Percentiles rank a stretch among this genome's conserved stretches.
Evolutionary conservation across 2,329 filamentous ascomycete genomes (phyloP).

Genomic region (Aspergillus viridinutans): DNA sequence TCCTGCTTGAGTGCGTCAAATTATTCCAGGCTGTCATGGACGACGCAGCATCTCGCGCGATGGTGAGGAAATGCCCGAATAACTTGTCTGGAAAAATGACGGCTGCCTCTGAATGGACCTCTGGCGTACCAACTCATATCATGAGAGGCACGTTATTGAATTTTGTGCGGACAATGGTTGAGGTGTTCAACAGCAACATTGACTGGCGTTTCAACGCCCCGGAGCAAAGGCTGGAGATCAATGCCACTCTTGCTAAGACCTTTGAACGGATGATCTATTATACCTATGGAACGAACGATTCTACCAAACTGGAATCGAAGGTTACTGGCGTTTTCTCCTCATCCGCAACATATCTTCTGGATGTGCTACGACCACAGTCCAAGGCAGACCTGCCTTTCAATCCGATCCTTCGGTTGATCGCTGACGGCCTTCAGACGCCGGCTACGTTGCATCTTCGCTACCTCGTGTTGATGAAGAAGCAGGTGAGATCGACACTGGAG

Average conservation of each 20-base stretch:
- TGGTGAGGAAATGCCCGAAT: constrained; percentile 37
- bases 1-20: constrained; percentile 68
- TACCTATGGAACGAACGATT: constrained; percentile 70
- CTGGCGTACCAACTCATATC: constrained; percentile 73
- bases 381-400: constrained; percentile 70
- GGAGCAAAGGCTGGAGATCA: constrained; percentile 65
- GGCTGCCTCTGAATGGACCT: constrained; percentile 49
- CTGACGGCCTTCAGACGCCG: constrained; percentile 57
- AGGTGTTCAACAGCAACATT: constrained; percentile 78
- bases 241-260: constrained; percentile 62
- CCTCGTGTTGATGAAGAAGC: constrained; percentile 53
- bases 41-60: constrained; percentile 61
- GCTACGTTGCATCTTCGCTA: constrained; percentile 60
- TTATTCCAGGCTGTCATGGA: constrained; percentile 73
- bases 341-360: constrained; percentile 70
- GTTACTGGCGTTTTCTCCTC: constrained; percentile 63
- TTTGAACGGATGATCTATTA: constrained; percentile 69
- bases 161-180: constrained; percentile 70
- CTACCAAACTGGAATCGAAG: constrained; percentile 44
- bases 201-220: constrained; percentile 77
- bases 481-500: constrained; percentile 60
- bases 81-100: constrained; percentile 27
- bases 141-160: constrained; percentile 67
- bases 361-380: constrained; percentile 69
- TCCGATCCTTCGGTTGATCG: constrained; percentile 68